Conservation (phyloP, 768 basidiomycete species). For the Vararia minispora region DNA sequence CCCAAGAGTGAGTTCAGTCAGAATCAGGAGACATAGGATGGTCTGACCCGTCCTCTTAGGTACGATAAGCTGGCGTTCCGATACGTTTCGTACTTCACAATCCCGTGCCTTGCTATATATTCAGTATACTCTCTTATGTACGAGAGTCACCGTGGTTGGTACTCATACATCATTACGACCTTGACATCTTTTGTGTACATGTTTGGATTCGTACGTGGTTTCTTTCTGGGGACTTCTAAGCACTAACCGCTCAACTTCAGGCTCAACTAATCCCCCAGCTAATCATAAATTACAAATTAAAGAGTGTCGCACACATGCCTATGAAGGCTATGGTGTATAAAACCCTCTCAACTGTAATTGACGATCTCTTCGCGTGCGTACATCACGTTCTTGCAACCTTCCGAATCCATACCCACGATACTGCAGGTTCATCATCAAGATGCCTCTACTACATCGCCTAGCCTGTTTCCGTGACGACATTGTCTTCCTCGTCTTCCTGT, state of each 20-base stretch:
- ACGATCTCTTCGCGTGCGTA: constrained; percentile 86
- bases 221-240: constrained; percentile 10
- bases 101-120: constrained; percentile 70
- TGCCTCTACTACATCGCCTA: constrained; percentile 89
- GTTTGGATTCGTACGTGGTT: constrained; percentile 87
- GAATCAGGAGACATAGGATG: not conserved
- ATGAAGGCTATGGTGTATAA: constrained; percentile 99
- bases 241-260: constrained; percentile 27
- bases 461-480: constrained; percentile 87
- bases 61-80: constrained; percentile 91
- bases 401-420: constrained; percentile 7
- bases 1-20: constrained; percentile 68
- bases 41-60: constrained; percentile 25
- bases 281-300: constrained; percentile 96
- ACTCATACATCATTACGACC: constrained; percentile 89
- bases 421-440: constrained; percentile 83
- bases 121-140: constrained; percentile 73
- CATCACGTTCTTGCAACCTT: constrained; percentile 6
- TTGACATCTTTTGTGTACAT: constrained; percentile 89
- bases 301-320: constrained; percentile 97
- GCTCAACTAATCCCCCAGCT: constrained; percentile 79
- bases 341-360: constrained; percentile 79
- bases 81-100: constrained; percentile 84
- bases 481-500: constrained; percentile 85
- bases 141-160: constrained; percentile 88